Evolutionary conservation across 352 stramenopile species (phyloP).

Genomic region (Pythium dissimile): DNA sequence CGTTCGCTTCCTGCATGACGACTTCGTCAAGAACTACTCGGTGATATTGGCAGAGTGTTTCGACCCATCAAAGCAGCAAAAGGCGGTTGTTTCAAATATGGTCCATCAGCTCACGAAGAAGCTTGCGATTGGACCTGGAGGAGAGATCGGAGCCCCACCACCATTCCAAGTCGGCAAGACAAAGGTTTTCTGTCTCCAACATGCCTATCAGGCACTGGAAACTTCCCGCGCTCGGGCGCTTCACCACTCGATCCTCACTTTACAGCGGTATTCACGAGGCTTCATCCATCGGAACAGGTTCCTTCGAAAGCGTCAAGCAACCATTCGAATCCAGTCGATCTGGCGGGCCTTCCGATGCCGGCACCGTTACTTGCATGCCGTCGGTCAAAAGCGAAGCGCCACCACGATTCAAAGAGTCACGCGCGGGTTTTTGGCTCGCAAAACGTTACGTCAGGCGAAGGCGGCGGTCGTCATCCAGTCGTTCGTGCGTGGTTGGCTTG

Average conservation of each 20-base stretch:
- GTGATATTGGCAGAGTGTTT: constrained; percentile 57
- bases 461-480: constrained; percentile 67
- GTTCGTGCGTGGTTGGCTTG: constrained; percentile 78
- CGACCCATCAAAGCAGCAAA: constrained; percentile 40
- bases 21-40: constrained; percentile 88
- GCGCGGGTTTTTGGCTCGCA: constrained; percentile 45
- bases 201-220: constrained; percentile 70
- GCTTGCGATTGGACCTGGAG: constrained; percentile 33
- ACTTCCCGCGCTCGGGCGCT: constrained; percentile 53
- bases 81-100: constrained; percentile 48
- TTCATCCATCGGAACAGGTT: constrained; percentile 51
- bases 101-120: constrained; percentile 35
- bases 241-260: constrained; percentile 65
- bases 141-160: constrained; percentile 24
- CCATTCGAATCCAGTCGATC: constrained; percentile 49
- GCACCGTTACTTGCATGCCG: constrained; percentile 33
- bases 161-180: constrained; percentile 80
- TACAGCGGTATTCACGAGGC: constrained; percentile 73
- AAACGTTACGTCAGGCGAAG: constrained; percentile 36
- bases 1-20: constrained; percentile 92
- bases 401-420: constrained; percentile 47
- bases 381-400: constrained; percentile 39
- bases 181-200: constrained; percentile 74
- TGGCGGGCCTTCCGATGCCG: constrained; percentile 52
- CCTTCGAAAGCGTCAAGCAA: constrained; percentile 40